These are phyloP conservation scores for Pseudonitzschia delicatissima DNA, from an alignment of 108 stramenopile genomes.

Conservation along the genomic window DNA sequence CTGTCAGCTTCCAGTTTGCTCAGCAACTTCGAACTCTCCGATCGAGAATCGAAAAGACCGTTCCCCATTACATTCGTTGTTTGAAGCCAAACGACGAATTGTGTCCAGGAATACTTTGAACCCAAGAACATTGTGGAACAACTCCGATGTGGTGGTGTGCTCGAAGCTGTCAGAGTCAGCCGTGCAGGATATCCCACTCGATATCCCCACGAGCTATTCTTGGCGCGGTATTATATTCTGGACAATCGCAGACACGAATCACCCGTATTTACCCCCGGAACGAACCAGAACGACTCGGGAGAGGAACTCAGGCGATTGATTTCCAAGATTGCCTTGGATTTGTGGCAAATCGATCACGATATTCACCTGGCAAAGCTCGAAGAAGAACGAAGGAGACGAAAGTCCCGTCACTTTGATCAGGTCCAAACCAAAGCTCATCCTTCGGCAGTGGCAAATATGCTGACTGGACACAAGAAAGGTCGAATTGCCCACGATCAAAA, in stretches of 20 bases:
- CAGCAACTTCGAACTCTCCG: constrained; percentile 84
- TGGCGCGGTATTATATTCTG: constrained; percentile 77
- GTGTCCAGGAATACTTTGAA: constrained; percentile 75
- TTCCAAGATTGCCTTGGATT: constrained; percentile 76
- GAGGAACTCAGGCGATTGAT: constrained; percentile 63
- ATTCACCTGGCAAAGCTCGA: constrained; percentile 41
- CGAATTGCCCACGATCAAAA: constrained; percentile 24
- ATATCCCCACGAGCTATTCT: constrained; percentile 75
- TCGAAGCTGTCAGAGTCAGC: constrained; percentile 96
- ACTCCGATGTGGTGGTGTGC: constrained; percentile 91
- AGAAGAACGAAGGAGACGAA: constrained; percentile 28
- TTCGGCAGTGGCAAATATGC: constrained; percentile 9
- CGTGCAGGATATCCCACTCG: constrained; percentile 95
- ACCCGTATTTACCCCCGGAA: constrained; percentile 47
- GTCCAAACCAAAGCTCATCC: constrained; percentile 32
- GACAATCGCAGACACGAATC: constrained; percentile 52
- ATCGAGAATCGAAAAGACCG: constrained; percentile 71
- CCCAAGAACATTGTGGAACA: constrained; percentile 88
- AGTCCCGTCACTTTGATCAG: constrained; percentile 20
- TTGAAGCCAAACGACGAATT: constrained; percentile 91
- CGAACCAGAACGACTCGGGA: constrained; percentile 26
- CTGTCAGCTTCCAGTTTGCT: constrained; percentile 78
- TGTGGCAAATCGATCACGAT: constrained; percentile 81
- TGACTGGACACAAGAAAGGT: constrained; percentile 20
- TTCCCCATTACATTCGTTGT: constrained; percentile 91